These are phyloP conservation scores for Fraxinus excelsior DNA, from an alignment of 257 asterid genomes.

Conservation along the genomic window DNA sequence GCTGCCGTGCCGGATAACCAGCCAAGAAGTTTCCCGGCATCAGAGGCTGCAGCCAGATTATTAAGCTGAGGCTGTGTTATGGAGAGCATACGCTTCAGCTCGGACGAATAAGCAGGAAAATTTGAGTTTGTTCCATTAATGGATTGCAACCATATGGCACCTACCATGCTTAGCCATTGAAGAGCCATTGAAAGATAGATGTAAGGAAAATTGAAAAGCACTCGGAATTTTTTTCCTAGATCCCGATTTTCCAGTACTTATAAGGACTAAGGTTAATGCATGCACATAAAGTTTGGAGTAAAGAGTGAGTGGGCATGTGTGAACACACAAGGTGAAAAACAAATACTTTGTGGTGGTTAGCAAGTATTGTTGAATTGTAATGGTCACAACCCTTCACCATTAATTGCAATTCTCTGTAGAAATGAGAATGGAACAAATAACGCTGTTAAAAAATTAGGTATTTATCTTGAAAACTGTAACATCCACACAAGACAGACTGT, in stretches of 20 bases:
- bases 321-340: neutral
- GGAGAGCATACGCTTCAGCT: constrained; percentile 55
- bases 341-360: neutral
- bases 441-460: neutral
- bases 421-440: neutral
- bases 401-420: neutral
- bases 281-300: neutral
- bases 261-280: neutral
- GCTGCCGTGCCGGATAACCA: constrained; percentile 80
- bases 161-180: constrained; percentile 77
- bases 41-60: constrained; percentile 79
- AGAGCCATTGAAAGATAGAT: constrained; percentile 38
- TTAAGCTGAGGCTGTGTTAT: constrained; percentile 69
- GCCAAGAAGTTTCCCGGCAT: constrained; percentile 82
- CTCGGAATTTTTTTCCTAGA: neutral
- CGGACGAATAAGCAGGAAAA: constrained; percentile 76
- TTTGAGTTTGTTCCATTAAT: constrained; percentile 76
- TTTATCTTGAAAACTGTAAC: neutral
- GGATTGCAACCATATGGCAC: constrained; percentile 75
- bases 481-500: neutral
- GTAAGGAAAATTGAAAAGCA: neutral
- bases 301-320: neutral
- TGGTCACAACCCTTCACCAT: neutral
- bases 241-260: neutral
- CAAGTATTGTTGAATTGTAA: neutral